Base-by-base conservation (phyloP, 1,284 basidiomycete genomes). In the Melampsora larici-populina region DNA sequence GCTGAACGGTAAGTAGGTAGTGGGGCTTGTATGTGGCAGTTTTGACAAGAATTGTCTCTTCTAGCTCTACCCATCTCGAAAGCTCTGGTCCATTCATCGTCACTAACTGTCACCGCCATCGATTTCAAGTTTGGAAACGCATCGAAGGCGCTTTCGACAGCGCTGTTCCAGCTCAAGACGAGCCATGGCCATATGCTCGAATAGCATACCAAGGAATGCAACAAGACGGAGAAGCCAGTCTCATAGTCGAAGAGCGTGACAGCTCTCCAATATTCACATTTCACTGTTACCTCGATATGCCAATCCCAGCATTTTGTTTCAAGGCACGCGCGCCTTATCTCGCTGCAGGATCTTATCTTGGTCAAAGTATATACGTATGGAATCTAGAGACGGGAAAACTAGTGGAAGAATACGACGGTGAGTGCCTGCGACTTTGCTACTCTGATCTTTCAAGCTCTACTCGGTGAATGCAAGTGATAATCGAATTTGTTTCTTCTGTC, bases 251-350 rank as follows among this genome's bases (percentile, higher is more conserved):
- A n/a, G 29, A 60, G 15, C 29, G 24, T 60, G 29, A 60, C 24
- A 24, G 9, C 17, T 24, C 18, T 60, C 55, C 55, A 60, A 60
- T 60, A 2, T 60, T 60, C 55, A 60, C n/a, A 60, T 31, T 60
- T 60, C n/a, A 31, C 29, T 31, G 55, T 24, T 24, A 13, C 17
- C n/a, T 60, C n/a, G 9, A 60, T 31, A 60, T 31, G 55, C 55
- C 55, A 24, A 24, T 24, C n/a, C 55, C 29, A 24, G n/a, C 24
- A 24, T 31, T 60, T 31, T 60, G 55, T 31, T 60, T 60, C 29
- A 60, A 60, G 55, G 55, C 55, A 24, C 55, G 55, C 11, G 55
- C 55, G 9, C 55, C 55, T 60, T 60, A 60, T 60, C 55, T 60
- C 29, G 55, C 55, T 31, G 29, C 55, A 9, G 55, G 55, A 60